A percentile compares a stretch with the other conserved stretches of the same genome.
Conservation (phyloP, 2,329 filamentous ascomycete species). For the Penicillium sp. region DNA sequence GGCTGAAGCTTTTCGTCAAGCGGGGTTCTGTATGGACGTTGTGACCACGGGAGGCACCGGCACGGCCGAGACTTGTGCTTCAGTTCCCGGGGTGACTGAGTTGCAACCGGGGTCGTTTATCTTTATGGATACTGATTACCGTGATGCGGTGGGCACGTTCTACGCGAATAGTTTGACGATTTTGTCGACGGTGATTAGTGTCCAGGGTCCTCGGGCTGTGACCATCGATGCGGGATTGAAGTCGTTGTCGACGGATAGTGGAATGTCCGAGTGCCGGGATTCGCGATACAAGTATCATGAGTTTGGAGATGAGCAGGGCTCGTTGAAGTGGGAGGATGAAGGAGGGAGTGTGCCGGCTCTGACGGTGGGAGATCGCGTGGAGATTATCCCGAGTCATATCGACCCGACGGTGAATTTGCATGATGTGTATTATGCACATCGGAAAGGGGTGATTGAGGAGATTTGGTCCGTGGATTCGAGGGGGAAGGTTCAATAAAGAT, state of each 20-base stretch:
- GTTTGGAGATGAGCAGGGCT: constrained; percentile 48
- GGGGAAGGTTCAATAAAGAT: constrained; percentile 45
- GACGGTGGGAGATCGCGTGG: constrained; percentile 43
- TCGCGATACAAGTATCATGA: constrained; percentile 40
- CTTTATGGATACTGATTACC: constrained; percentile 55
- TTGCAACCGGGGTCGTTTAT: constrained; percentile 52
- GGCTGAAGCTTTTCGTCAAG: constrained; percentile 37
- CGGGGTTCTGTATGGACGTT: constrained; percentile 43
- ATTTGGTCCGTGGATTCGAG: constrained; percentile 49
- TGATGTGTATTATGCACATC: constrained; percentile 47
- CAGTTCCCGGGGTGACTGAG: constrained; percentile 48
- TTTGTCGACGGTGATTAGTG: constrained; percentile 46
- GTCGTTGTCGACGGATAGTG: constrained; percentile 48
- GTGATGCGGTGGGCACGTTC: constrained; percentile 46
- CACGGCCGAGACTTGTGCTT: constrained; percentile 50
- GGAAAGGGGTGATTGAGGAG: constrained; percentile 45
- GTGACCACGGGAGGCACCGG: constrained; percentile 51
- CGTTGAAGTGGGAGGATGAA: constrained; percentile 40
- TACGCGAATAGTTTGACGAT: constrained; percentile 48
- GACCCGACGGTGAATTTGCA: constrained; percentile 51
- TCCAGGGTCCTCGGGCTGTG: constrained; percentile 40
- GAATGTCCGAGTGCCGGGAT: constrained; percentile 45
- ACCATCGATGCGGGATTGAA: constrained; percentile 50
- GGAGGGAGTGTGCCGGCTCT: constrained; percentile 29
- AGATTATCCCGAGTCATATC: constrained; percentile 52